These are phyloP conservation scores for Pseudocercospora musae DNA, from an alignment of 2,329 filamentous ascomycete genomes.

Conservation along the genomic window DNA sequence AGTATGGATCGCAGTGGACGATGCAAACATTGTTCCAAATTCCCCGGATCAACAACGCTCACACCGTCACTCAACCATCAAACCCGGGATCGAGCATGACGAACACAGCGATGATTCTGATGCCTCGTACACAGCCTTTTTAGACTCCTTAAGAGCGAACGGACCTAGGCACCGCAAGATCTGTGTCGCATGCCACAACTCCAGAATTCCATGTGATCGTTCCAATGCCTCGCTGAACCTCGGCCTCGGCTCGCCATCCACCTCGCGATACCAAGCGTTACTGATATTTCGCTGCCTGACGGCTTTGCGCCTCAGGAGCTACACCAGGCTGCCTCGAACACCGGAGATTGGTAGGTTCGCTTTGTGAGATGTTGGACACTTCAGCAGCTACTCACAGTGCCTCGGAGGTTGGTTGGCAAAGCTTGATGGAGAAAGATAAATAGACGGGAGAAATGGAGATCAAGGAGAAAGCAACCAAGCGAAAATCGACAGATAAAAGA, in stretches of 20 bases:
- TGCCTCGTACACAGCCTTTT: not conserved
- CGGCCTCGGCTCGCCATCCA: not conserved
- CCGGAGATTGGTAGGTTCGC: slow-evolving; percentile 1
- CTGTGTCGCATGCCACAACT: not conserved
- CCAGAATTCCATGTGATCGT: not conserved
- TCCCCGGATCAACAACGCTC: not conserved
- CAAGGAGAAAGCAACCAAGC: not conserved
- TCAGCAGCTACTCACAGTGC: not conserved
- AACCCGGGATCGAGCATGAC: not conserved
- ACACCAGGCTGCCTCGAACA: not conserved
- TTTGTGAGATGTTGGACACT: not conserved
- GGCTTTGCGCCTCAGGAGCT: not conserved
- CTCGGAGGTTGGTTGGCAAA: not conserved
- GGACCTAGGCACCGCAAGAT: not conserved
- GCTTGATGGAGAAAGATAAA: not conserved
- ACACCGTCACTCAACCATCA: not conserved
- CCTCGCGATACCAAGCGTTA: not conserved
- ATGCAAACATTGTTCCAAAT: too few species aligned
- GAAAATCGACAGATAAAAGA: not conserved
- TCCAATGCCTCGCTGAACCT: not conserved
- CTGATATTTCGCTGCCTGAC: not conserved
- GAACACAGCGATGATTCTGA: not conserved
- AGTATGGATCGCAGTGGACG: too few species aligned
- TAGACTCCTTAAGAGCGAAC: not conserved
- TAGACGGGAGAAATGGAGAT: not conserved